These are phyloP conservation scores for Umbelopsis sp. DNA, from an alignment of 192 early-diverging fungal genomes.

Conservation along the genomic window DNA sequence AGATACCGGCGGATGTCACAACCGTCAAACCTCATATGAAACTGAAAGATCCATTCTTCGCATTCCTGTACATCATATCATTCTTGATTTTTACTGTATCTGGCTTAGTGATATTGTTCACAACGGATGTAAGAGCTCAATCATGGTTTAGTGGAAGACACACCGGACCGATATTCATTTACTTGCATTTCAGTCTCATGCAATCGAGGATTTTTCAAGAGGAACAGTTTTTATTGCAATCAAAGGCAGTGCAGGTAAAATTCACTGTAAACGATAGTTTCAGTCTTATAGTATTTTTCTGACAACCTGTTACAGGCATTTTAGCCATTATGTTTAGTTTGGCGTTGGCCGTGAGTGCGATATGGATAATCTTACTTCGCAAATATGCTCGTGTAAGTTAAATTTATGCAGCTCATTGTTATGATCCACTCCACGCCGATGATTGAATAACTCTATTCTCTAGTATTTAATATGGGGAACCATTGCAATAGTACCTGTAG, in stretches of 20 bases:
- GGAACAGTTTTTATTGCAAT: slow-evolving; percentile 44
- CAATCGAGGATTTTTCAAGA: slow-evolving; percentile 30
- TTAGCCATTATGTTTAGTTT: slow-evolving; percentile 37
- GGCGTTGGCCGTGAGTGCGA: slow-evolving; percentile 23
- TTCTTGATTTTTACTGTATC: slow-evolving; percentile 39
- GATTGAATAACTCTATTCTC: neutral
- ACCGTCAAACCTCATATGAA: slow-evolving; percentile 46
- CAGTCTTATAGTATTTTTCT: neutral
- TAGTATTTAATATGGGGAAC: slow-evolving; percentile 55
- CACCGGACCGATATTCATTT: neutral
- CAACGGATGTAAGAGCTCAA: slow-evolving; percentile 48
- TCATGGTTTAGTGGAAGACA: neutral
- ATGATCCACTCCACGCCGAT: too few species aligned
- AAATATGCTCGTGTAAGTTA: slow-evolving; percentile 40
- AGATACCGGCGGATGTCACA: slow-evolving; percentile 44
- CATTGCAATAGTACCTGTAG: slow-evolving; percentile 44
- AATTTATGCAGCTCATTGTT: neutral
- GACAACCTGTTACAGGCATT: slow-evolving; percentile 23
- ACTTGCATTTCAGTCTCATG: slow-evolving; percentile 5
- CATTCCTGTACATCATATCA: slow-evolving; percentile 38
- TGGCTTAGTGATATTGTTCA: slow-evolving; percentile 49
- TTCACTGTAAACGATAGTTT: too few species aligned
- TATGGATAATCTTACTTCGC: slow-evolving; percentile 43
- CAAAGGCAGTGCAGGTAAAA: slow-evolving; percentile 49
- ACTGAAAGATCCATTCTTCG: slow-evolving; percentile 54